Evolutionary conservation across 768 basidiomycete genomes (phyloP).

Genomic region (Tylopilus sp.): DNA sequence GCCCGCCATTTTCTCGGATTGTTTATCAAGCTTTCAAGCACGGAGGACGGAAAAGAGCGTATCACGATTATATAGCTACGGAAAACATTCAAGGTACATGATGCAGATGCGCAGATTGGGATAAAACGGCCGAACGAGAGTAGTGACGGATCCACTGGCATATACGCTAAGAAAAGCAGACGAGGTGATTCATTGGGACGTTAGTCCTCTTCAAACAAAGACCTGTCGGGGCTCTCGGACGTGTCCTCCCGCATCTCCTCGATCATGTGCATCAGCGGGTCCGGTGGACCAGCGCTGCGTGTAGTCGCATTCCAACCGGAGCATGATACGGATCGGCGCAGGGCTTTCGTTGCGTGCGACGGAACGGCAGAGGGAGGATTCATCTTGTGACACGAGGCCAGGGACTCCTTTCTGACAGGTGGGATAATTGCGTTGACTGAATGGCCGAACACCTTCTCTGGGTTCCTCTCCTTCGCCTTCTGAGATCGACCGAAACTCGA

Average conservation of each 20-base stretch:
- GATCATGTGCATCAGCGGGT: constrained; percentile 10
- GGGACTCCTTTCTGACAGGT: constrained; percentile 14
- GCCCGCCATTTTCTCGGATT: no score
- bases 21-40: no score
- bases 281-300: no score
- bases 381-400: constrained; percentile 1
- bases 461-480: neutral
- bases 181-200: neutral
- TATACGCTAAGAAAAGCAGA: neutral
- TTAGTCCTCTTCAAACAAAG: constrained; percentile 14
- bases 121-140: no score
- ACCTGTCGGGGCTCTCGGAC: constrained; percentile 14
- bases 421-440: constrained; percentile 6
- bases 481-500: neutral
- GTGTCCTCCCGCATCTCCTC: constrained; percentile 19
- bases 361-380: neutral
- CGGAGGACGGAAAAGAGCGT: no score
- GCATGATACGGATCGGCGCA: constrained; percentile 29
- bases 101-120: no score
- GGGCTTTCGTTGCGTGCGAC: neutral
- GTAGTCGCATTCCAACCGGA: constrained; percentile 9
- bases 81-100: no score
- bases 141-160: neutral
- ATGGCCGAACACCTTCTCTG: constrained; percentile 17
- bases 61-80: no score